Evolutionary conservation across 768 basidiomycete species (phyloP), one percentile per base, ranked within the genome.

Genomic region (Xanthoconium purpureum): DNA sequence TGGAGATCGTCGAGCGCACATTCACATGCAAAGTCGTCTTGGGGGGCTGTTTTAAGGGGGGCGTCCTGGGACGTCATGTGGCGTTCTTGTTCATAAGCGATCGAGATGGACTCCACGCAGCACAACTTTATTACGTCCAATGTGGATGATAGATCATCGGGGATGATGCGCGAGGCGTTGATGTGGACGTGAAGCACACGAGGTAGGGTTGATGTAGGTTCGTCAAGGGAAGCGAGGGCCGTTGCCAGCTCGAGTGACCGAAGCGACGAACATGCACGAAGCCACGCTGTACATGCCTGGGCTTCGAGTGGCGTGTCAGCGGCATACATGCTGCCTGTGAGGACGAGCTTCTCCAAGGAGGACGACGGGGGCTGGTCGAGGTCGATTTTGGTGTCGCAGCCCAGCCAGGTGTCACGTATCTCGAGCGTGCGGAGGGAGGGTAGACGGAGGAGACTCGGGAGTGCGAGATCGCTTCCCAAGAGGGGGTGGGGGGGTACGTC

Each of bases 321-420:
- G 0, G 62, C 39, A 32, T 73, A 67, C 70, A 71, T 71, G 64
- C 70, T 70, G 2, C 70, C 70, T 0, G 71, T 70, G 60, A 71
- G 47, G 0, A 69, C 55, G 32, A 71, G 58, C 12, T 47, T 62
- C 12, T 73, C 50, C 6, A 71, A 11, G 5, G 52, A 18, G 1
- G 62, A 43, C 0, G 53, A 30, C 0, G 54, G 17, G 11, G 59
- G 37, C 14, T 3, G 35, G 14, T 50, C 54, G 32, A 56, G 28
- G 3, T 61, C 64, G 45, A 69, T 52, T 30, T 61, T 59, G 30
- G 67, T 49, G 52, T 71, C 70, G 33, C 69, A 67, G 15, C 86
- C 87, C 54, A 90, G 78, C 71, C 88, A 88, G 0, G 86, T 88
- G 65, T 88, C 87, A 54, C 79, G 80, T 63, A 90, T 82, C 42